Evolutionary conservation across 1,284 basidiomycete species (phyloP).

Genomic region (Mycena sp.): DNA sequence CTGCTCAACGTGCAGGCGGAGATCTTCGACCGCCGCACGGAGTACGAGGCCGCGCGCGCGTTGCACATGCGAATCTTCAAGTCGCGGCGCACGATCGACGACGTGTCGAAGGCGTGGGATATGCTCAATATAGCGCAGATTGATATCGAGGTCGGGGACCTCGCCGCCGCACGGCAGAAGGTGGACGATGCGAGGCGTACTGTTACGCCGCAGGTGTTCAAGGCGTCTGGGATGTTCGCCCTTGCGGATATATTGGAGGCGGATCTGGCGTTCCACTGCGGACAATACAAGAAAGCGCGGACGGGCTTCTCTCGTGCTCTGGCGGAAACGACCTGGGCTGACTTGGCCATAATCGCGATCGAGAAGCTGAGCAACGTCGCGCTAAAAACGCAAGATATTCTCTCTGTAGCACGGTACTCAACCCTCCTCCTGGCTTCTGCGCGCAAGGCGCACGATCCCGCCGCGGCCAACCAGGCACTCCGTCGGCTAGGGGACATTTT

Average conservation of each 20-base stretch:
- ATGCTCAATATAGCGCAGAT: neutral
- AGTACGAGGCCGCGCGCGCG: constrained; percentile 12
- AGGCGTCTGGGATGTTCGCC: neutral
- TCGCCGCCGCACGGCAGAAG: neutral
- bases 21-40: constrained; percentile 13
- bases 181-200: neutral
- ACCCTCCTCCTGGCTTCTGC: neutral
- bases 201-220: neutral
- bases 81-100: constrained; percentile 11
- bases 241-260: neutral
- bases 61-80: constrained; percentile 4
- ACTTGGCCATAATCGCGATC: constrained; percentile 4
- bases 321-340: neutral
- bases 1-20: constrained; percentile 13
- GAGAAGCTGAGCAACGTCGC: constrained; percentile 12
- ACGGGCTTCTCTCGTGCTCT: neutral
- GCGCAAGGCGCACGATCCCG: neutral
- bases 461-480: constrained; percentile 8
- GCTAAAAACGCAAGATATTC: neutral
- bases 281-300: neutral
- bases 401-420: neutral
- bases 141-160: constrained; percentile 13
- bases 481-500: constrained; percentile 10
- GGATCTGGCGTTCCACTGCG: neutral
- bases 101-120: constrained; percentile 11